Base-by-base conservation (phyloP, 768 basidiomycete species). In the Mrakia frigida region DNA sequence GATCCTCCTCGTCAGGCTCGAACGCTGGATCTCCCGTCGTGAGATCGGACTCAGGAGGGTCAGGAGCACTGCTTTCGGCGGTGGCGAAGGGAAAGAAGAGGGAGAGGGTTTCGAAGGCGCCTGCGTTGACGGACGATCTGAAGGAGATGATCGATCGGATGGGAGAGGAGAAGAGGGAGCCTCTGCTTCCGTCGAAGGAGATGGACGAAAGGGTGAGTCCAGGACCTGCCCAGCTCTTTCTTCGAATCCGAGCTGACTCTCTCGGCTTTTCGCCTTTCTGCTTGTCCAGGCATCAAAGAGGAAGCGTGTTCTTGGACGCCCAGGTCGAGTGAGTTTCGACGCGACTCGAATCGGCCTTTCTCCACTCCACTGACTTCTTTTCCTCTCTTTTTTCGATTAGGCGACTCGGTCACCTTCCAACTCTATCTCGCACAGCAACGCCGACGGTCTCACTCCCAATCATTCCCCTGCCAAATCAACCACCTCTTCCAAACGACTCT, bases 221-320 rank as follows among this genome's bases (percentile, higher is more conserved):
- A 2, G 35, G 37, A 1, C 28, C 16, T 21, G 18, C 46, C 21
- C 18, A 16, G 46, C 18, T 50, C 6, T 50, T 50, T 50, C 2
- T 2, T 6, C 18, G 46, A 50, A 2, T 41, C n/a, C n/a, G n/a
- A n/a, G 11, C 46, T 50, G 18, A 50, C 46, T 21, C 18, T n/a
- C n/a, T n/a, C n/a, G n/a, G n/a, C 16, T 16, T 14, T 2, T 50
- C 3, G 46, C 13, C 18, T 50, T 50, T 50, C 46, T 50, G 2
- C 16, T 2, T 50, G 2, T 6, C 18, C 46, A 50, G 46, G 68
- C 74, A 2, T n/a, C n/a, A 13, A 75, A 75, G 31, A 37, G 74
- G 5, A 75, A 69, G 41, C 53, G 74, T 1, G 65, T 75, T 16
- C 68, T 75, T 11, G 74, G 74, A 6, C 68, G 74, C 33, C 74